Percentiles rank a stretch among this genome's conserved stretches.
phyloP scores from a whole-genome alignment of 2,329 filamentous ascomycete species.

The Atkinsonella texensis region DNA sequence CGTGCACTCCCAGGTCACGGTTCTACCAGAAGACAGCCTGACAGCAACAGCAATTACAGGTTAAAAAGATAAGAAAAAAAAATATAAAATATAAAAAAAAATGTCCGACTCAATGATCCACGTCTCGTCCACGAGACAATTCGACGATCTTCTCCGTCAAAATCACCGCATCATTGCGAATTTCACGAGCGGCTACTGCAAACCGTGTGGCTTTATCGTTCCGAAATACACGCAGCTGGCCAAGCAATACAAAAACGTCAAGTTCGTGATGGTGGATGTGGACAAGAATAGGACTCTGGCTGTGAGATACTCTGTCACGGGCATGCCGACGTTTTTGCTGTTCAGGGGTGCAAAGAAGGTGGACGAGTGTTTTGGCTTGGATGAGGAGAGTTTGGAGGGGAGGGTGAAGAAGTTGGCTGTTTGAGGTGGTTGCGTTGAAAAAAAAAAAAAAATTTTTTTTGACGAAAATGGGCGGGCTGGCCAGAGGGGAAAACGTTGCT shows the following conservation, averaged over 20 bases:
- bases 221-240: slow-evolving; percentile 42
- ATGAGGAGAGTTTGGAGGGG: slow-evolving; percentile 2
- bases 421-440: slow-evolving; percentile 12
- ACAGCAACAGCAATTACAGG: too few species aligned
- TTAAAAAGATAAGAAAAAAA: too few species aligned
- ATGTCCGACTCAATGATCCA: slow-evolving; percentile 1
- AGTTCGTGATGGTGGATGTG: slow-evolving; percentile 87
- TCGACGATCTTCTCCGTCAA: slow-evolving; percentile 35
- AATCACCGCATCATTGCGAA: slow-evolving; percentile 57
- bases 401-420: slow-evolving; percentile 2
- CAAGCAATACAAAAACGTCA: slow-evolving; percentile 40
- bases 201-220: slow-evolving; percentile 84
- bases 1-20: too few species aligned
- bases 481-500: too few species aligned
- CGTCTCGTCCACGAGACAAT: slow-evolving; percentile 27
- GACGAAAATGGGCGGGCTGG: too few species aligned
- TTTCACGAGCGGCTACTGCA: slow-evolving; percentile 69
- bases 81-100: too few species aligned
- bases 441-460: too few species aligned
- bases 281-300: slow-evolving; percentile 68
- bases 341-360: slow-evolving; percentile 71
- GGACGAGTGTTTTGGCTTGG: slow-evolving; percentile 28
- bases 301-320: slow-evolving; percentile 66
- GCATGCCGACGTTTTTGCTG: slow-evolving; percentile 85
- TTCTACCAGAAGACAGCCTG: too few species aligned